Evolutionary conservation across 371 early-diverging fungal species (phyloP).

Genomic region (Mucor piriformis): DNA sequence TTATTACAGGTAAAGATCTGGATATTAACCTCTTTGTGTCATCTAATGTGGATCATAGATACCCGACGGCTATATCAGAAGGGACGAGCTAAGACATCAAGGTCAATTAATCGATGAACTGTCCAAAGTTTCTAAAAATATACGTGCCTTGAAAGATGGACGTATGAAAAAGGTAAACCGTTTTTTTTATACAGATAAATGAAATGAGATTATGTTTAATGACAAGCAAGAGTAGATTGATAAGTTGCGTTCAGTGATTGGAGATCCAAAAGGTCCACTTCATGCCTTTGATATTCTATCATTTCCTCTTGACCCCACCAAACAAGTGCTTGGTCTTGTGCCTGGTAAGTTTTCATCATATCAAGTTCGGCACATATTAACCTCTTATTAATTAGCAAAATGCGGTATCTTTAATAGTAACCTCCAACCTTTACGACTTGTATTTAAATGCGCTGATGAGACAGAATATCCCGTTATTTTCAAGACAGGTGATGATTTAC

Average conservation of each 20-base stretch:
- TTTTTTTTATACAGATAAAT: background rate
- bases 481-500: constrained; percentile 95
- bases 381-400: constrained; percentile 57
- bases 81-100: constrained; percentile 80
- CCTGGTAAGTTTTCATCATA: constrained; percentile 21
- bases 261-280: constrained; percentile 83
- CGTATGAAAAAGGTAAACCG: constrained; percentile 76
- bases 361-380: no score
- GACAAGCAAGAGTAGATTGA: constrained; percentile 65
- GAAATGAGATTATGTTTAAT: no score
- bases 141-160: constrained; percentile 77
- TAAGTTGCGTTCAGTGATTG: constrained; percentile 68
- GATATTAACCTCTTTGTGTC: background rate
- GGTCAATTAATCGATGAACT: constrained; percentile 81
- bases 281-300: constrained; percentile 34
- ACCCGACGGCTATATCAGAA: constrained; percentile 66
- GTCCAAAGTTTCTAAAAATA: constrained; percentile 69
- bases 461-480: constrained; percentile 89
- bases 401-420: constrained; percentile 90
- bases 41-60: constrained; percentile 29
- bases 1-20: constrained; percentile 58
- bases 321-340: constrained; percentile 83
- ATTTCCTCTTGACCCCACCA: constrained; percentile 84
- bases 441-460: constrained; percentile 80
- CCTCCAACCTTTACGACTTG: constrained; percentile 82